Conservation (phyloP, 179 eudicot species). For the Beta macrorhiza region DNA sequence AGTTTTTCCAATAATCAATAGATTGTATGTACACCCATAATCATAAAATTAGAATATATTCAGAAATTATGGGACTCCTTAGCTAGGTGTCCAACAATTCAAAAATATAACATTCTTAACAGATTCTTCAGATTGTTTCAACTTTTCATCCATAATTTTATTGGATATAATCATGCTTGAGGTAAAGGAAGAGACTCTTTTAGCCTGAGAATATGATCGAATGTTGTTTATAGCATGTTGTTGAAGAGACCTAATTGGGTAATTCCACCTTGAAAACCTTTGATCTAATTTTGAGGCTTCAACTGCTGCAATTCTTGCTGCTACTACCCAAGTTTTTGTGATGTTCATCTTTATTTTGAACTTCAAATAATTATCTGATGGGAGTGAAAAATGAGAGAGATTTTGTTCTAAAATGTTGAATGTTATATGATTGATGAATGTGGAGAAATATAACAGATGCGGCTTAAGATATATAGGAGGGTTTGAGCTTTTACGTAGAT, state of each 20-base stretch:
- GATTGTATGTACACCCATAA: too few species aligned
- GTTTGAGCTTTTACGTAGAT: background rate
- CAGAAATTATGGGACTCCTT: too few species aligned
- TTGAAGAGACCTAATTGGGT: constrained; percentile 7
- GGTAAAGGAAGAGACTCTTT: background rate
- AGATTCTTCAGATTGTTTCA: constrained; percentile 22
- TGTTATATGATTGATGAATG: background rate
- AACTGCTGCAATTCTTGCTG: constrained; percentile 20
- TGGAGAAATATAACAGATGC: background rate
- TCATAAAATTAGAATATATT: too few species aligned
- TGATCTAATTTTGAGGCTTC: constrained; percentile 25
- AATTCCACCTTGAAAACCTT: constrained; percentile 25
- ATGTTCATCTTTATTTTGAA: background rate
- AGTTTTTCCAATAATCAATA: too few species aligned
- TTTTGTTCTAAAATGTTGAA: background rate
- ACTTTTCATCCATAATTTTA: constrained; percentile 11
- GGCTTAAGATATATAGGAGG: background rate
- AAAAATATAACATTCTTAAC: constrained; percentile 29
- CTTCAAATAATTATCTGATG: background rate
- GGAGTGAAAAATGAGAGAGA: background rate
- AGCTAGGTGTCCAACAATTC: background rate
- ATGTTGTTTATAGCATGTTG: constrained; percentile 18
- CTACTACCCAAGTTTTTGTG: background rate
- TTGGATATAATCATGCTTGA: background rate
- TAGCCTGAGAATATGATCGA: constrained; percentile 22